Conservation (phyloP, 139 green algal species). For the Haematococcus lacustris region DNA sequence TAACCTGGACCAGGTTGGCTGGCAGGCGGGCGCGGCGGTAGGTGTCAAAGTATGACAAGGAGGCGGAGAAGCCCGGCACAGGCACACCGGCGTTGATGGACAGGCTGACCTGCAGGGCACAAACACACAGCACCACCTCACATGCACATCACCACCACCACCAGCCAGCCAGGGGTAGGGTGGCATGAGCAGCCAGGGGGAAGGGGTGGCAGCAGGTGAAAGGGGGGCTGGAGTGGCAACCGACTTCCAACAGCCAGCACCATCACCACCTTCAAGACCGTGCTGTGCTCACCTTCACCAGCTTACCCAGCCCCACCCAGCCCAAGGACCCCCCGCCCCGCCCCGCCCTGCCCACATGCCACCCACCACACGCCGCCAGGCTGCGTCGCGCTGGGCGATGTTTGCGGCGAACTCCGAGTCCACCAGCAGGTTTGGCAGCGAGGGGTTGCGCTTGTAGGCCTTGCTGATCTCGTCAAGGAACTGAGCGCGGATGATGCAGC, state of each 20-base stretch:
- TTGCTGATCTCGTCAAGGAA: conserved; percentile 96
- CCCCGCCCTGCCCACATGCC: too few relatives aligned
- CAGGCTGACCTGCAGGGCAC: conserved; percentile 3
- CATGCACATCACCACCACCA: too few relatives aligned
- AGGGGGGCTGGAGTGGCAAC: too few relatives aligned
- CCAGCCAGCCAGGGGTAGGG: too few relatives aligned
- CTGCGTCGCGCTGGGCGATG: conserved; percentile 59
- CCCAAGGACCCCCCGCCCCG: too few relatives aligned
- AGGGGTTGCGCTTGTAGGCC: conserved; percentile 77
- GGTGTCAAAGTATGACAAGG: conserved; percentile 94
- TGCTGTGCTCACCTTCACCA: too few relatives aligned
- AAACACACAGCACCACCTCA: too few relatives aligned
- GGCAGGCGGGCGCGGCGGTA: conserved; percentile 82
- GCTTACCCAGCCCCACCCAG: too few relatives aligned
- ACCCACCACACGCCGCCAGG: conserved; percentile 86
- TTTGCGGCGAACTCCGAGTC: conserved; percentile 74
- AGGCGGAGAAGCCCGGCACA: conserved; percentile 78
- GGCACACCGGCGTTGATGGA: conserved; percentile 41
- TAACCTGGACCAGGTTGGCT: conserved; percentile 90
- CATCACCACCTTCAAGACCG: too few relatives aligned
- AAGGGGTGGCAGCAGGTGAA: too few relatives aligned
- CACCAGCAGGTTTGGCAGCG: conserved; percentile 80
- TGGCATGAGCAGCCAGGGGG: too few relatives aligned
- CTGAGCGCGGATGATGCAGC: conserved; percentile 96
- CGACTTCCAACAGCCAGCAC: too few relatives aligned